phyloP scores from a whole-genome alignment of 164 flowering plant species.

The Piper longum region DNA sequence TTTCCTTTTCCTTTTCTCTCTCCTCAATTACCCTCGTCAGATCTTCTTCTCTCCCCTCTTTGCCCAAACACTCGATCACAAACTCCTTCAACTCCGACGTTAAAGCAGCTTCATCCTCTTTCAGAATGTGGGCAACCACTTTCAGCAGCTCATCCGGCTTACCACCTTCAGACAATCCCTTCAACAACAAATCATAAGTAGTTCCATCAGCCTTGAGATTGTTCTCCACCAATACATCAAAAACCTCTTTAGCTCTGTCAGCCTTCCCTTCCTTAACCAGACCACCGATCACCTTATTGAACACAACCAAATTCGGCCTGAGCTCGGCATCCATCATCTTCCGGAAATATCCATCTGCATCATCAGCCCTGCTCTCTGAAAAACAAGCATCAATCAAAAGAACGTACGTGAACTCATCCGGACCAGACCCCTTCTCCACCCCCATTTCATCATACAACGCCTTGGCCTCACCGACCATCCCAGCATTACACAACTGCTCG shows the following conservation, averaged over 20 bases:
- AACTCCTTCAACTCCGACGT: slow-evolving; percentile 49
- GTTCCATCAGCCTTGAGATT: slow-evolving; percentile 46
- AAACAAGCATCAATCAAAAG: slow-evolving; percentile 79
- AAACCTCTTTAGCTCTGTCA: slow-evolving; percentile 69
- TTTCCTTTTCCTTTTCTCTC: slow-evolving; percentile 45
- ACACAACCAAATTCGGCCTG: slow-evolving; percentile 63
- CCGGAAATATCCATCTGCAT: slow-evolving; percentile 57
- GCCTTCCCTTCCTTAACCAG: slow-evolving; percentile 51
- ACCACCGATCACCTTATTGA: slow-evolving; percentile 47
- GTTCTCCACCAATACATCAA: slow-evolving; percentile 56
- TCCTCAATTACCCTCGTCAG: slow-evolving; percentile 56
- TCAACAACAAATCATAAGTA: slow-evolving; percentile 54
- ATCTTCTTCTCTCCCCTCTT: slow-evolving; percentile 73
- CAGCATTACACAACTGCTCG: slow-evolving; percentile 57
- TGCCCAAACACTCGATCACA: slow-evolving; percentile 47
- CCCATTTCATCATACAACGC: slow-evolving; percentile 51
- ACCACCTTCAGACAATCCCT: slow-evolving; percentile 43
- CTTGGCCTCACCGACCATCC: slow-evolving; percentile 58
- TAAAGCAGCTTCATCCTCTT: slow-evolving; percentile 43
- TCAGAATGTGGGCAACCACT: slow-evolving; percentile 23
- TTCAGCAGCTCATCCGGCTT: slow-evolving; percentile 58
- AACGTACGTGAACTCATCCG: slow-evolving; percentile 69
- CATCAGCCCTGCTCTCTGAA: slow-evolving; percentile 36
- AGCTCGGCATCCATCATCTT: slow-evolving; percentile 67
- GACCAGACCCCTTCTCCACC: slow-evolving; percentile 43